These are phyloP conservation scores for Curvularia hawaiiensis DNA, from an alignment of 2,329 filamentous ascomycete genomes.

Conservation along the genomic window DNA sequence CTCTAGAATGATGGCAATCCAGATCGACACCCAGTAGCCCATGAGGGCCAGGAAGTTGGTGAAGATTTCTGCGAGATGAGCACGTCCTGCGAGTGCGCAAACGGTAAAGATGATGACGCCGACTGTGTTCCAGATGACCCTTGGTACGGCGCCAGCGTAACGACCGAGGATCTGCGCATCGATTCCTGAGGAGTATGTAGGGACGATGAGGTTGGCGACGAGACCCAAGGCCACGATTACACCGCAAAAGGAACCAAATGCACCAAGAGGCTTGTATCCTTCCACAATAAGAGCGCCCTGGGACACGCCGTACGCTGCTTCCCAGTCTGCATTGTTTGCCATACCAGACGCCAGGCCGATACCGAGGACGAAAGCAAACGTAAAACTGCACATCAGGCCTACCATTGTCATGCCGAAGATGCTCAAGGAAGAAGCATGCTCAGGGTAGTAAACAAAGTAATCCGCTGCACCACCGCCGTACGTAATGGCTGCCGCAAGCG, in stretches of 20 bases:
- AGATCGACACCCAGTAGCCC: conserved; percentile 72
- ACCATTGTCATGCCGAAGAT: conserved; percentile 63
- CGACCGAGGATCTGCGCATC: conserved; percentile 70
- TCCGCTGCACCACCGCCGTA: conserved; percentile 69
- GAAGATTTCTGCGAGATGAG: conserved; percentile 67
- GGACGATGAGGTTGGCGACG: conserved; percentile 69
- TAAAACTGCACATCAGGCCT: conserved; percentile 63
- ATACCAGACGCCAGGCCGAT: conserved; percentile 67
- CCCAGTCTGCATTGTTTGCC: conserved; percentile 58
- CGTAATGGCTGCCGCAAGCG: conserved; percentile 67
- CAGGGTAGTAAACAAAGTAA: conserved; percentile 70
- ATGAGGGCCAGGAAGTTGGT: conserved; percentile 72
- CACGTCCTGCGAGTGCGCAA: conserved; percentile 67
- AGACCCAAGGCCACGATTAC: conserved; percentile 68
- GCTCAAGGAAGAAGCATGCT: conserved; percentile 56
- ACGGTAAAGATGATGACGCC: conserved; percentile 67
- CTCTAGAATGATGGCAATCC: conserved; percentile 65
- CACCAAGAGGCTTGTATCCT: conserved; percentile 62
- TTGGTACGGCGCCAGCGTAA: conserved; percentile 62
- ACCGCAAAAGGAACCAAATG: conserved; percentile 70
- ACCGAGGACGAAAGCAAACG: conserved; percentile 65
- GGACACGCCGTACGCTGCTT: conserved; percentile 61
- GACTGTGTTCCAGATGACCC: conserved; percentile 68
- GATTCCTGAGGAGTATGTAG: conserved; percentile 67
- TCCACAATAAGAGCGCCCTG: conserved; percentile 69